Evolutionary conservation across 352 stramenopile genomes (phyloP), one percentile per base, ranked within the genome.

Genomic region (Phytophthora meadii): DNA sequence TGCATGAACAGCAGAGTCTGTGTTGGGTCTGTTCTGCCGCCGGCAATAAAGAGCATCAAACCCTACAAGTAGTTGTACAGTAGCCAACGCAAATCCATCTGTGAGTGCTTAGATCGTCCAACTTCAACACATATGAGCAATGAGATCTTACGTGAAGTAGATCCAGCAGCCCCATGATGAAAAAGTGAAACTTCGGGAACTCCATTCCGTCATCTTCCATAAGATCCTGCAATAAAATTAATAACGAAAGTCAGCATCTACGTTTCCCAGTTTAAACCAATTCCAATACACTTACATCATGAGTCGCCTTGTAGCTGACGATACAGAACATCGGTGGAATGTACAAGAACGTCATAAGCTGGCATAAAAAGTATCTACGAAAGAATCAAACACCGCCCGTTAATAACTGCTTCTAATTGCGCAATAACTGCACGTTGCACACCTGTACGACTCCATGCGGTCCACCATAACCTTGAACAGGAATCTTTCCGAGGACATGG

Each of bases 391-490:
- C 8, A 30, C 10, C 32, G 24, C 61, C 14, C 60, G 41, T 52
- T 12, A 34, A 40, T 22, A 24, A 36, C n/a, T 54, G 47, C n/a
- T 17, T 55, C 8, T 14, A 63, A 45, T 17, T 17, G 12, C n/a
- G 28, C 25, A 10, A 32, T 8, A 17, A 52, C 12, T 17, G 39
- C 25, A 54, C 15, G 9, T 12, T 25, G 45, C 73, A 14, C 49
- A 95, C 85, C 87, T 84, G 69, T 96, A 96, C 51, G 87, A 94
- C 61, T 93, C 82, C 88, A 96, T 96, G 45, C 87, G 87, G 48
- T 96, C 88, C 40, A 96, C 76, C 85, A 96, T 90, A 48, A 92
- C 66, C 63, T 96, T 96, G 61, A 96, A 96, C 54, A 93, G 77
- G 61, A 96, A 88, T 24, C 88, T 74, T 78, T 96, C 88, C 7